Conservation (phyloP, 805 yeast genomes). For the Tetrapisispora taiwanensis region DNA sequence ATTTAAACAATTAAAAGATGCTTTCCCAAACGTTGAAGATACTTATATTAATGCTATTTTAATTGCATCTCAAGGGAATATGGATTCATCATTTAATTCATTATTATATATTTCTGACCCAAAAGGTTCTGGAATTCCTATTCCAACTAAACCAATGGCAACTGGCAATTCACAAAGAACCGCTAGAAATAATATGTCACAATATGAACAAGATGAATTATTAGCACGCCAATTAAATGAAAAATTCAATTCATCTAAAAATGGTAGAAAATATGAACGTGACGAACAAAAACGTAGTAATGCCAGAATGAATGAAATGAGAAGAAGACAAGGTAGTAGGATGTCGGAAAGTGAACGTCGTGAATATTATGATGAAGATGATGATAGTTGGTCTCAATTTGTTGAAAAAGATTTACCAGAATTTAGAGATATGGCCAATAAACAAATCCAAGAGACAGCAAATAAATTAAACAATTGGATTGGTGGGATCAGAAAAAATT, state of each 20-base stretch:
- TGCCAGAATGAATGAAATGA: conserved; percentile 21
- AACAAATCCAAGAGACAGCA: conserved; percentile 75
- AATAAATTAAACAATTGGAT: conserved; percentile 72
- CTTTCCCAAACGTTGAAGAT: conserved; percentile 73
- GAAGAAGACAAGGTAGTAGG: conserved; percentile 14
- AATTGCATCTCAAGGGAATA: conserved; percentile 72
- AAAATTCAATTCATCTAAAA: conserved; percentile 35
- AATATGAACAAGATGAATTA: conserved; percentile 62
- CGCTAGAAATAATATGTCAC: conserved; percentile 15
- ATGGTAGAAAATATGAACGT: conserved; percentile 11
- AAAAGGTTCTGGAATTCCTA: conserved; percentile 38
- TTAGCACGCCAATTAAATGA: conserved; percentile 74
- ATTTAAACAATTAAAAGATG: conserved; percentile 56
- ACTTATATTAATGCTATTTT: conserved; percentile 64
- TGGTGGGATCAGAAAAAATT: conserved; percentile 37
- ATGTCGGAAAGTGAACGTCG: conserved; percentile 10
- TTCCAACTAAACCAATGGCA: conserved; percentile 30
- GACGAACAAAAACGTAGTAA: conserved; percentile 15
- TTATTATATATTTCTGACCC: conserved; percentile 74
- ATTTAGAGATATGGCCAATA: conserved; percentile 55
- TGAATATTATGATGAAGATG: conserved; percentile 29
- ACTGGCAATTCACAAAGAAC: background rate
- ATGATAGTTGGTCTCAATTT: conserved; percentile 46
- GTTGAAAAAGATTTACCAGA: conserved; percentile 47
- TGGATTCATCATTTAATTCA: conserved; percentile 86